Base-by-base conservation (phyloP, 1,139 yeast genomes). In the Oligophagozyma castellii region DNA sequence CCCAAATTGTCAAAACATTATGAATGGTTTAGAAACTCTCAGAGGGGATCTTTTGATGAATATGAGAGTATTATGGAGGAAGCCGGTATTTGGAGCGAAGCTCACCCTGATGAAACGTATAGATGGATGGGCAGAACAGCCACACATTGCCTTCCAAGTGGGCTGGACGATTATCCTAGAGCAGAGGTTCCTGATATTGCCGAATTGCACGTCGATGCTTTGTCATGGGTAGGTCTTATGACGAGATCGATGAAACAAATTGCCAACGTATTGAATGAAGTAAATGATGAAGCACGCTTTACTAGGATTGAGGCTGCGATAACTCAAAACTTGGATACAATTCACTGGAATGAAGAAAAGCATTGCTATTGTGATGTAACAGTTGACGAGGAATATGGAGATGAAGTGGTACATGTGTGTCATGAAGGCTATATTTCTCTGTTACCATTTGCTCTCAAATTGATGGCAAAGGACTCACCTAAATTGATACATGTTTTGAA, bases 211-310 rank as follows among this genome's bases (percentile, higher is more conserved):
- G 89, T 92, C 16, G 99, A 89, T 50, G 61, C 89, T 34, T 59
- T 86, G 29, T 67, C 93, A 7, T 89, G 99, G 99, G 70, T 89
- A 34, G 96, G 95, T 6, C 74, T 80, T 12, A 83, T 89, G 93
- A 70, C 95, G 0, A 64, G 74, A 38, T 70, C 94, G 0, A 73
- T 92, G 73, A 70, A 70, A 39, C 63, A 70, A 32, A 70, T 89
- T 38, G 92, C 96, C 0, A 61, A 58, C 24, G 55, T 75, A n/a
- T 56, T 84, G 23, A 76, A 65, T 0, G 59, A 67, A 29, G 46
- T 54, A 1, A 73, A 69, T 2, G 95, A 84, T 44, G 67, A 65
- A 6, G 48, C 48, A 14, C 51, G 54, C 29, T 86, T 71, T 46
- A 46, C 58, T 10, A 42, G 53, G 15, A 69, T 74, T 26, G 83